A percentile compares a stretch with the other conserved stretches of the same genome.
Evolutionary conservation across 768 basidiomycete species (phyloP).

Genomic region (Clavaria fumosa): DNA sequence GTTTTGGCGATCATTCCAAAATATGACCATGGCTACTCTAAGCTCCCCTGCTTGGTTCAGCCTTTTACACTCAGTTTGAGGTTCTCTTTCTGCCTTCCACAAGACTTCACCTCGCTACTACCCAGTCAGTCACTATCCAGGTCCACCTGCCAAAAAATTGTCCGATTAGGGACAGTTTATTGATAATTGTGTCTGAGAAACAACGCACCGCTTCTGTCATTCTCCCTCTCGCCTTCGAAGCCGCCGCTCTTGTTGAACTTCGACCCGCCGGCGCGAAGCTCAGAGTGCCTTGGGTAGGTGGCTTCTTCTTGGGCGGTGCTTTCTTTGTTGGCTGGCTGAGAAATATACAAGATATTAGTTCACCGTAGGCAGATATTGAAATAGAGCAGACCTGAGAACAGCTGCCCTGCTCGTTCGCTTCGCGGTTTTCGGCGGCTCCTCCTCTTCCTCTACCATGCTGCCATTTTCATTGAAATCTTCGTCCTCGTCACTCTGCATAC

Average conservation of each 20-base stretch:
- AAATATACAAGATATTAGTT: not conserved
- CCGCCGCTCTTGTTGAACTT: constrained; percentile 48
- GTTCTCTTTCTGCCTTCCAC: no score
- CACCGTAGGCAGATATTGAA: not conserved
- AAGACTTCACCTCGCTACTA: no score
- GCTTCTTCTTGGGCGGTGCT: constrained; percentile 35
- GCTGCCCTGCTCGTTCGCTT: constrained; percentile 53
- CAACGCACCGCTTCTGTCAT: constrained; percentile 10
- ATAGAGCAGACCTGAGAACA: constrained; percentile 37
- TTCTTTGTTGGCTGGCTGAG: constrained; percentile 27
- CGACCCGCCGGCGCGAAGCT: constrained; percentile 47
- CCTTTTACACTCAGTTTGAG: no score
- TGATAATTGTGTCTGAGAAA: no score
- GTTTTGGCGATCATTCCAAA: no score
- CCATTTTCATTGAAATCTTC: constrained; percentile 34
- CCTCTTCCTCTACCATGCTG: constrained; percentile 32
- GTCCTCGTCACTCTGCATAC: constrained; percentile 32
- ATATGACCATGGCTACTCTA: no score
- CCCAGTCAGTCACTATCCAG: not conserved
- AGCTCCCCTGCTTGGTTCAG: no score
- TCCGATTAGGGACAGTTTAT: not conserved
- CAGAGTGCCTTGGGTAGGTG: constrained; percentile 37
- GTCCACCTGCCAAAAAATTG: not conserved
- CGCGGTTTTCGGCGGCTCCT: constrained; percentile 24
- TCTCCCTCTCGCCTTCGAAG: constrained; percentile 48